Base-by-base conservation (phyloP, 2,329 filamentous ascomycete species). In the Fusarium brevicatenulatum region DNA sequence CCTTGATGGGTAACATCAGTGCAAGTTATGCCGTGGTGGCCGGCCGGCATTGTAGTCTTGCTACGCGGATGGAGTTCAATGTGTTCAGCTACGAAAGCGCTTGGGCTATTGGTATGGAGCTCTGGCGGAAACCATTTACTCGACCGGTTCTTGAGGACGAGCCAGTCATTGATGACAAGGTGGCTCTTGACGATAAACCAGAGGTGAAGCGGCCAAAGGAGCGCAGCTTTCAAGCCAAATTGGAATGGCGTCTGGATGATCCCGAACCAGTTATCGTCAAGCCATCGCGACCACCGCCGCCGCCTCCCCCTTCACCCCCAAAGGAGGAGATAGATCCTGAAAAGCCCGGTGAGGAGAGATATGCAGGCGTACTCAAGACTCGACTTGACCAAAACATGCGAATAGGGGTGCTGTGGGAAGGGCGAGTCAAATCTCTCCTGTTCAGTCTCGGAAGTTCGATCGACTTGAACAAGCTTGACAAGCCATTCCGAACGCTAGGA, bases 61-160 rank as follows among this genome's bases (percentile, higher is more conserved):
- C 95, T 72, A 97, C 95, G 28, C 91, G 93, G 55, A 95, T 98
- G 83, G 95, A 97, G 79, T 99, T 99, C 83, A 99, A 99, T 78
- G 93, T 98, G 55, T 98, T 98, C 83, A 97, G 94, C 80, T 99
- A 98, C 85, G 96, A 99, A 85, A 97, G 94, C 79, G 93, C 96
- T 66, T 92, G 97, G 86, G 92, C 95, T 32, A 89, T 98, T 30
- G 96, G 96, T 19, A 93, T 94, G 84, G 96, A 99, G 84, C 85
- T 98, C 47, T 99, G 96, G 95, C 91, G 93, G 78, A 92, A 90
- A 77, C 86, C 85, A 25, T 80, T 83, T 21, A 63, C 75, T 69
- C 82, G 84, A 23, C 83, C 46, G 80, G 81, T 76, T 30, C 75
- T 84, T 10, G 82, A 83, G 10, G 80, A 79, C 3, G 81, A 81